A percentile compares a stretch with the other conserved stretches of the same genome.
Evolutionary conservation across 352 stramenopile species (phyloP).

Genomic region (Phytophthora foliorum): DNA sequence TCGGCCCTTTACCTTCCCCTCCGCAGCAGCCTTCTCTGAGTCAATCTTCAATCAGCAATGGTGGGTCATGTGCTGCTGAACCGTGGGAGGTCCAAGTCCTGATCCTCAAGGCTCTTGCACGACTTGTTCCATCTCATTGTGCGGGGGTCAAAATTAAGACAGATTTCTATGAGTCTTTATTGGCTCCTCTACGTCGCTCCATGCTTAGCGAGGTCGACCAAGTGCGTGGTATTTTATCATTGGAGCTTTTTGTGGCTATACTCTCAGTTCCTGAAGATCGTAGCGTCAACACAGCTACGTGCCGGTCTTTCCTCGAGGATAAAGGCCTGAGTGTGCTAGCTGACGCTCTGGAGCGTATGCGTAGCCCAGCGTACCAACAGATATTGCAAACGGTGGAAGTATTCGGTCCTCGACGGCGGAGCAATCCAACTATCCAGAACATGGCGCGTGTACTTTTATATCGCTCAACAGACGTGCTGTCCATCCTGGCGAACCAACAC

Average conservation of each 20-base stretch:
- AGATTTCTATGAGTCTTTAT: slow-evolving; percentile 68
- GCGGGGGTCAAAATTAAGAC: slow-evolving; percentile 59
- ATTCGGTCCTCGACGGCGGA: slow-evolving; percentile 34
- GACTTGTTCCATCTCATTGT: slow-evolving; percentile 68
- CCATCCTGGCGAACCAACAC: slow-evolving; percentile 51
- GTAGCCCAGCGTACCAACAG: slow-evolving; percentile 74
- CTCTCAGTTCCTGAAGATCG: slow-evolving; percentile 56
- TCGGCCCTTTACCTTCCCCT: slow-evolving; percentile 23
- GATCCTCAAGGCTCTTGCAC: slow-evolving; percentile 77
- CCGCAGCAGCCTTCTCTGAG: slow-evolving; percentile 23
- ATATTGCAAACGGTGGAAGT: slow-evolving; percentile 51
- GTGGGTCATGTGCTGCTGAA: slow-evolving; percentile 47
- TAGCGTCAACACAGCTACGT: slow-evolving; percentile 64
- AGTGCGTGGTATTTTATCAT: slow-evolving; percentile 72
- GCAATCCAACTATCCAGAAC: slow-evolving; percentile 38
- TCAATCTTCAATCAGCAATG: slow-evolving; percentile 21
- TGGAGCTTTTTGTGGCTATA: slow-evolving; percentile 76
- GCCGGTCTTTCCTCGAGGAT: slow-evolving; percentile 64
- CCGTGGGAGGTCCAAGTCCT: slow-evolving; percentile 85
- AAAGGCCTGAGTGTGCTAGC: slow-evolving; percentile 60
- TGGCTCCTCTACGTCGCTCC: slow-evolving; percentile 68
- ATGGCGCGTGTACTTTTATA: slow-evolving; percentile 75
- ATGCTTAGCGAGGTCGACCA: slow-evolving; percentile 82
- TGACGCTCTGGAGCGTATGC: slow-evolving; percentile 77
- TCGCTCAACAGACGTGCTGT: slow-evolving; percentile 75